Evolutionary conservation across 305 asterid species (phyloP).

Genomic region (Galium porrigens): DNA sequence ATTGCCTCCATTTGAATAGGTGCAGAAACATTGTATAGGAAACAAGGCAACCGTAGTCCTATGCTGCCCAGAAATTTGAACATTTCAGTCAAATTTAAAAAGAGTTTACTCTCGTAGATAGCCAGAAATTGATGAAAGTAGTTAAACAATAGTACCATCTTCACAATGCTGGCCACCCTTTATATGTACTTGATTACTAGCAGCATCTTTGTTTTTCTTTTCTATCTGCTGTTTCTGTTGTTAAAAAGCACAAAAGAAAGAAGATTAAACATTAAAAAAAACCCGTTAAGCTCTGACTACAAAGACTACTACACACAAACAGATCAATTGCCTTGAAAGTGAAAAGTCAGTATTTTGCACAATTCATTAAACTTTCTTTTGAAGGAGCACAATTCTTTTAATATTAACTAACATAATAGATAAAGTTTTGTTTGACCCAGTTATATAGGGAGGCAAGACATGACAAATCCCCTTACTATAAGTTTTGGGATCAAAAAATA

Average conservation of each 20-base stretch:
- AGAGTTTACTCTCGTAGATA: neutral
- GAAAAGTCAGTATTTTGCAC: too few relatives aligned
- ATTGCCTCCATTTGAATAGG: neutral
- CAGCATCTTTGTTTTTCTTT: constrained; percentile 41
- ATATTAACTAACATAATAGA: too few relatives aligned
- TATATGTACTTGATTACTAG: constrained; percentile 18
- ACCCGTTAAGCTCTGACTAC: neutral
- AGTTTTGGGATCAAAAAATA: too few relatives aligned
- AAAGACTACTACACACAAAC: neutral
- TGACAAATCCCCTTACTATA: too few relatives aligned
- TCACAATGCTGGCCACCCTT: constrained; percentile 5
- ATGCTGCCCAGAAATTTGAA: neutral
- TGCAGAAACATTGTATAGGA: too few relatives aligned
- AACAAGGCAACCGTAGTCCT: too few relatives aligned
- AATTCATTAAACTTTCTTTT: too few relatives aligned
- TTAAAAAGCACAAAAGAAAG: constrained; percentile 10
- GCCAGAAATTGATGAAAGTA: neutral
- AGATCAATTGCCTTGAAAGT: neutral
- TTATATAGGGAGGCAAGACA: too few relatives aligned
- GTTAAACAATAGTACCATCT: constrained; percentile 1
- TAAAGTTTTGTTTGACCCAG: too few relatives aligned
- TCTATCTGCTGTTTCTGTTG: constrained; percentile 42
- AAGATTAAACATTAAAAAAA: neutral
- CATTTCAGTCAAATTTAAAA: neutral
- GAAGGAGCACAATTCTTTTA: too few relatives aligned